Base-by-base conservation (phyloP, 2,329 filamentous ascomycete genomes). In the Periconia sp. region DNA sequence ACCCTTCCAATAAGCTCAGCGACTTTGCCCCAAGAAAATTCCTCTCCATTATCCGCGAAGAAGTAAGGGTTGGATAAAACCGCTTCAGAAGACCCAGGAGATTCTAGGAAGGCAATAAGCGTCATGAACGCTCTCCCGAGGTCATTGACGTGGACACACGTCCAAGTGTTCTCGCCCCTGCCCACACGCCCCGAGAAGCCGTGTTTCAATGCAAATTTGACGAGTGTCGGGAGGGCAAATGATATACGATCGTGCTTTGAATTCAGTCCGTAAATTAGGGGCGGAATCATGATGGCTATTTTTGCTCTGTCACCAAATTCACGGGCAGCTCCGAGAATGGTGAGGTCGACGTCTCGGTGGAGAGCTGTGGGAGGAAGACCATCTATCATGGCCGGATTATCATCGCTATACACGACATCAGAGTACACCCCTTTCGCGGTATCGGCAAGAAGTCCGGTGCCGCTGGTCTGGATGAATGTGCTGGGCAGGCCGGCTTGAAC, bases 381-480 rank as follows among this genome's bases (percentile, higher is more conserved):
- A 56, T 81, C 74, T n/a, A 81, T 68, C 9, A 73, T 71, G 5
- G 67, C 62, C 3, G 68, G 69, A n/a, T 66, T 58, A 52, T 74
- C 66, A 58, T 81, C 79, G 59, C 70, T 63, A 59, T 74, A 81
- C 49, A 80, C 65, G 41, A 71, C 74, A 31, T 75, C 68, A 45
- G 61, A 65, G 35, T 47, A 46, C 56, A 69, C 8, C 53, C 75
- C 75, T 18, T 66, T 56, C 1, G 71, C 56, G 7, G 64, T 65
- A 54, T 80, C 78, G 49, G 62, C 65, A 3, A 80, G 56, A 7
- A 77, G 64, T 6, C 69, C 71, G 3, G 74, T 74, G 6, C 78
- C 79, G 7, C 74, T 76, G 2, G 78, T 81, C 59, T 81, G 79
- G 52, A 81, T 78, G 66, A 74, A 81, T 53, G 77, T 77, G 15